Conservation (phyloP, 1,284 basidiomycete species). For the Fomitiporia mediterranea region DNA sequence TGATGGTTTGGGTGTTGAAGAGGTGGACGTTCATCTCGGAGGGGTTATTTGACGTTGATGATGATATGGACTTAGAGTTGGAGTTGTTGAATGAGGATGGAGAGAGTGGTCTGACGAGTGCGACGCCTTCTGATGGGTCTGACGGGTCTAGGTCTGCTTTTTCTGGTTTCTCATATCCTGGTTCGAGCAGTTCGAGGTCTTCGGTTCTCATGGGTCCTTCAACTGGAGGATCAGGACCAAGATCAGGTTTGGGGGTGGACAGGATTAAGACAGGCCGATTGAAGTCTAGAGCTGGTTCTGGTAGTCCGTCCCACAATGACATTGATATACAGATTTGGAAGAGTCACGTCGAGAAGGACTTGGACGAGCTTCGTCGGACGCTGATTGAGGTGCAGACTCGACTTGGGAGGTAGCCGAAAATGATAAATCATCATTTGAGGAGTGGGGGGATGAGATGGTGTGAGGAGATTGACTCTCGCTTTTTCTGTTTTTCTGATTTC, state of each 20-base stretch:
- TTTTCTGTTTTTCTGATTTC: no score
- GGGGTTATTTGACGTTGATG: slow-evolving; percentile 11
- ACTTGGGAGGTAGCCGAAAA: no score
- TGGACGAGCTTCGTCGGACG: background rate
- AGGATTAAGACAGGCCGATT: background rate
- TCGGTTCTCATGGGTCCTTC: background rate
- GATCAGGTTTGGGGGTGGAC: background rate
- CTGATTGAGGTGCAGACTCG: slow-evolving; percentile 1
- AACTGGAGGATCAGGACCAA: no score
- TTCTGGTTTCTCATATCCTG: background rate
- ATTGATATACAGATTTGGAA: background rate
- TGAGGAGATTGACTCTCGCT: no score
- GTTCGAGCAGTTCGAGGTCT: background rate
- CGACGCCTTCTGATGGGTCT: slow-evolving; percentile 5
- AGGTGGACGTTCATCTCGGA: slow-evolving; percentile 15
- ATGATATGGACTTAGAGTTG: background rate
- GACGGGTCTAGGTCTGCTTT: slow-evolving; percentile 3
- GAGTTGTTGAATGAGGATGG: background rate
- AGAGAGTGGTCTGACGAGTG: background rate
- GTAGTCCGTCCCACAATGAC: no score
- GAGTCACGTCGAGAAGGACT: slow-evolving; percentile 3
- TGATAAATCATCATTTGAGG: no score
- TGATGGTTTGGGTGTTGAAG: slow-evolving; percentile 16
- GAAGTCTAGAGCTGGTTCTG: no score
- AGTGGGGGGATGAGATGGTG: no score